A percentile compares a stretch with the other conserved stretches of the same genome.
Evolutionary conservation across 1,284 basidiomycete genomes (phyloP).

Genomic region (Melampsora americana): DNA sequence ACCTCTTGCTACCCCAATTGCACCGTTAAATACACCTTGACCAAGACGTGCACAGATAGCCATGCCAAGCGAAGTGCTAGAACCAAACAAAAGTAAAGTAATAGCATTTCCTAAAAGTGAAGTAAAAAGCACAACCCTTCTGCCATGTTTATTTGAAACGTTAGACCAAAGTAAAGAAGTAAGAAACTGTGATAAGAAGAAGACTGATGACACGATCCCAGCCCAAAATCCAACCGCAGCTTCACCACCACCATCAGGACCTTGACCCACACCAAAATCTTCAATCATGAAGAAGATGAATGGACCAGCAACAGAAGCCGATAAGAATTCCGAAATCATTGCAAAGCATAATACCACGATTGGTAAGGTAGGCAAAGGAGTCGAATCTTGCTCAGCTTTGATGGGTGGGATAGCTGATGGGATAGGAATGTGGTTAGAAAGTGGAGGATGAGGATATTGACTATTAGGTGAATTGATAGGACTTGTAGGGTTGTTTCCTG

Average conservation of each 20-base stretch:
- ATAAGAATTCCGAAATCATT: conserved; percentile 87
- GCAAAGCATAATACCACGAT: conserved; percentile 87
- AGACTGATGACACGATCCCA: conserved; percentile 61
- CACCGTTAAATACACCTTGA: conserved; percentile 81
- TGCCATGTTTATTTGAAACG: conserved; percentile 84
- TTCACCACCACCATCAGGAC: conserved; percentile 61
- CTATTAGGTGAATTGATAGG: not conserved
- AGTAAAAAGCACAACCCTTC: conserved; percentile 75
- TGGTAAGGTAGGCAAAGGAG: conserved; percentile 77
- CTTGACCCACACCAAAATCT: conserved; percentile 62
- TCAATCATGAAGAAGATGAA: conserved; percentile 90
- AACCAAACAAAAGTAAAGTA: conserved; percentile 78
- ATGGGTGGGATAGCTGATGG: conserved; percentile 72
- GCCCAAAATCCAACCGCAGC: conserved; percentile 79
- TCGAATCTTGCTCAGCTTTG: conserved; percentile 58
- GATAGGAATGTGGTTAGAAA: conserved; percentile 58
- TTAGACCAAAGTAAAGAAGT: conserved; percentile 91
- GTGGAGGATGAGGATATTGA: conserved; percentile 16
- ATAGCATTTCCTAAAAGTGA: conserved; percentile 78
- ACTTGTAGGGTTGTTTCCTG: conserved; percentile 2
- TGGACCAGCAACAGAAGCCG: conserved; percentile 82
- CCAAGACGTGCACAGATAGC: conserved; percentile 83
- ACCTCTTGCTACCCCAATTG: conserved; percentile 61
- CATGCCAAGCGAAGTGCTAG: conserved; percentile 67
- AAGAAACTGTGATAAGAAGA: conserved; percentile 66